Evolutionary conservation across 2,329 filamentous ascomycete genomes (phyloP), one percentile per base, ranked within the genome.

Genomic region (Lizonia empirigonia): DNA sequence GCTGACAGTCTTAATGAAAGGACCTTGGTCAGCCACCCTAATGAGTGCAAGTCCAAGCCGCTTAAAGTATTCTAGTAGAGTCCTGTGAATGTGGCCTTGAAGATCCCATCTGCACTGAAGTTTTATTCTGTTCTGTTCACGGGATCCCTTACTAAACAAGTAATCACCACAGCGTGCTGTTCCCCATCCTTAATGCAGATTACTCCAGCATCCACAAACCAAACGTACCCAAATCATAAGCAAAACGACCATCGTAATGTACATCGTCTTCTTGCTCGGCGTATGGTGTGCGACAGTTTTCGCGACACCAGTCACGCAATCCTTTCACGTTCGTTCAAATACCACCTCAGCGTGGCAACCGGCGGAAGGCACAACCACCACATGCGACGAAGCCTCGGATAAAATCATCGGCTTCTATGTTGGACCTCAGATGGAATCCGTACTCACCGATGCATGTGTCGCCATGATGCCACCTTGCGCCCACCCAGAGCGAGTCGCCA

Each of bases 381-480:
- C 50, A 13, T 69, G 66, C 58, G 55, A 65, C 33, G 45, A 35
- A n/a, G 36, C 38, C 7, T 55, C 58, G 18, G 57, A 59, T 36
- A 62, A 64, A 30, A 56, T 51, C 33, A 55, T 68, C 15, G 55
- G 57, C 42, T 59, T 67, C 24, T 42, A 54, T 39, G 52, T 56
- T 7, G 63, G 59, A 9, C 57, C 63, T 7, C 60, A 62, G 32
- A 36, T 63, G 7, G 51, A 60, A 15, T 52, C 50, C 3, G 54
- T 67, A 5, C 33, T 68, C 20, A 56, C 65, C 26, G 37, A 66
- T 32, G 67, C 64, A 32, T 69, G 67, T 34, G 63, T 58, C 13
- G 62, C 56, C 15, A 67, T 69, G 58, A 63, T 69, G 58, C 62
- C 63, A 1, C 20, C 27, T 3, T 69, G 67, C 34, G 67, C 67